Conservation (phyloP, 192 early-diverging fungal genomes). For the Lobosporangium transversale region DNA sequence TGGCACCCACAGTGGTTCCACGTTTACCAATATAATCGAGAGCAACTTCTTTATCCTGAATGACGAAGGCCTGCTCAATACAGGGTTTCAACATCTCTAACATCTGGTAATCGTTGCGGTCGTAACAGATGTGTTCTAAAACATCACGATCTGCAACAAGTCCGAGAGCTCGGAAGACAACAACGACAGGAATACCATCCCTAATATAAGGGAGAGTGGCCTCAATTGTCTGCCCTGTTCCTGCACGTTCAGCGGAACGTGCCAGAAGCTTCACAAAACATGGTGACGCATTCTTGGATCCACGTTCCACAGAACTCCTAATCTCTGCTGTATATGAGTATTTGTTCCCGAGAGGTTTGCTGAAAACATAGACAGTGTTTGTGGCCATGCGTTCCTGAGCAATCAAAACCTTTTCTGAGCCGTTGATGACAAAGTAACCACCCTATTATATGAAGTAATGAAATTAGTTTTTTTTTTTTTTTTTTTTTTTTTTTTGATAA, state of each 20-base stretch:
- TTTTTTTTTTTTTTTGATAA: too few species aligned
- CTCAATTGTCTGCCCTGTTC: slow-evolving; percentile 82
- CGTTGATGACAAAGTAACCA: slow-evolving; percentile 99
- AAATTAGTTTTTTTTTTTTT: too few species aligned
- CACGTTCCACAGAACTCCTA: slow-evolving; percentile 87
- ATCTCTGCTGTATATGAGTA: slow-evolving; percentile 92
- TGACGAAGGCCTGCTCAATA: slow-evolving; percentile 97
- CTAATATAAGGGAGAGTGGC: slow-evolving; percentile 95
- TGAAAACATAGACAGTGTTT: slow-evolving; percentile 97
- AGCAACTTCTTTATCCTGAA: slow-evolving; percentile 93
- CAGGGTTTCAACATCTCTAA: slow-evolving; percentile 96
- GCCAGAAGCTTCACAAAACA: slow-evolving; percentile 90
- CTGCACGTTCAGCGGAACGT: slow-evolving; percentile 72
- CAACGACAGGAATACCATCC: slow-evolving; percentile 89
- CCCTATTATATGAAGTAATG: too few species aligned
- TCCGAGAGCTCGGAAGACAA: slow-evolving; percentile 96
- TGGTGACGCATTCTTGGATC: slow-evolving; percentile 85
- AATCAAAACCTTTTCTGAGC: slow-evolving; percentile 98
- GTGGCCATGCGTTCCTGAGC: slow-evolving; percentile 99
- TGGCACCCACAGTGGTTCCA: slow-evolving; percentile 85
- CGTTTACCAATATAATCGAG: slow-evolving; percentile 97
- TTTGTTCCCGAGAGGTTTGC: slow-evolving; percentile 82
- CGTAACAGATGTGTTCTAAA: slow-evolving; percentile 97
- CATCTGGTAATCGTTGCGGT: slow-evolving; percentile 93
- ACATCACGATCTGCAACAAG: slow-evolving; percentile 95